Evolutionary conservation across 2,329 filamentous ascomycete species (phyloP).

Genomic region (Polytolypa hystricis): DNA sequence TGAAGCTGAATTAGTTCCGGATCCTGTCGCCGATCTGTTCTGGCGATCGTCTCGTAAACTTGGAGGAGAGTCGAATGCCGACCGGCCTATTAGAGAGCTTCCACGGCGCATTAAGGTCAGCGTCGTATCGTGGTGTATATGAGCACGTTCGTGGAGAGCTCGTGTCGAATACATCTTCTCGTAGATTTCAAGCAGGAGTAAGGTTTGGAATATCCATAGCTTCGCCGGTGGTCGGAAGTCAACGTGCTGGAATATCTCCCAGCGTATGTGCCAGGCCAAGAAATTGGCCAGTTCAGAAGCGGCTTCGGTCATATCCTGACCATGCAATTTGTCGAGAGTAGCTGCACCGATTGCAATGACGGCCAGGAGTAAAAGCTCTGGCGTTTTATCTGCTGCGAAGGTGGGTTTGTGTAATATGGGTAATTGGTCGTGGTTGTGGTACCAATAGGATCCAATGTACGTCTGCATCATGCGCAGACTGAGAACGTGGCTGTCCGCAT

Average conservation of each 20-base stretch:
- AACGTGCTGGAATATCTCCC: constrained; percentile 87
- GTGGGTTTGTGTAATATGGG: constrained; percentile 92
- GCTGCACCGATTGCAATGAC: constrained; percentile 90
- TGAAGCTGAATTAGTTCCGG: constrained; percentile 38
- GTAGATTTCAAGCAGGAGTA: constrained; percentile 81
- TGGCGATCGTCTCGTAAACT: constrained; percentile 54
- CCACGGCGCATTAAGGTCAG: constrained; percentile 91
- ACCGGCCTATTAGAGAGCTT: constrained; percentile 77
- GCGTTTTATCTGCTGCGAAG: constrained; percentile 77
- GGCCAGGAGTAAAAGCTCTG: constrained; percentile 70
- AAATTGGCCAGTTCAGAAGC: constrained; percentile 83
- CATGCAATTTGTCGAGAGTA: constrained; percentile 74
- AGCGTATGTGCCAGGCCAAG: constrained; percentile 82
- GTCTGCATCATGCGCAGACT: constrained; percentile 92
- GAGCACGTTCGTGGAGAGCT: constrained; percentile 81
- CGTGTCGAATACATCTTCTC: constrained; percentile 97
- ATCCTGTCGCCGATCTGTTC: constrained; percentile 25
- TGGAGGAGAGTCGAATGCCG: constrained; percentile 72
- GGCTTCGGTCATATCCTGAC: constrained; percentile 58
- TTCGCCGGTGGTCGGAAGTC: constrained; percentile 88
- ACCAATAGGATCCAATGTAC: constrained; percentile 89
- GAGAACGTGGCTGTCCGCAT: constrained; percentile 50
- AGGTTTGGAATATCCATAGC: constrained; percentile 87
- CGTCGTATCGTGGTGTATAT: constrained; percentile 93
- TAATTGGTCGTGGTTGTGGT: constrained; percentile 85